Base-by-base conservation (phyloP, 139 green algal genomes). In the Gonium pectorale region DNA sequence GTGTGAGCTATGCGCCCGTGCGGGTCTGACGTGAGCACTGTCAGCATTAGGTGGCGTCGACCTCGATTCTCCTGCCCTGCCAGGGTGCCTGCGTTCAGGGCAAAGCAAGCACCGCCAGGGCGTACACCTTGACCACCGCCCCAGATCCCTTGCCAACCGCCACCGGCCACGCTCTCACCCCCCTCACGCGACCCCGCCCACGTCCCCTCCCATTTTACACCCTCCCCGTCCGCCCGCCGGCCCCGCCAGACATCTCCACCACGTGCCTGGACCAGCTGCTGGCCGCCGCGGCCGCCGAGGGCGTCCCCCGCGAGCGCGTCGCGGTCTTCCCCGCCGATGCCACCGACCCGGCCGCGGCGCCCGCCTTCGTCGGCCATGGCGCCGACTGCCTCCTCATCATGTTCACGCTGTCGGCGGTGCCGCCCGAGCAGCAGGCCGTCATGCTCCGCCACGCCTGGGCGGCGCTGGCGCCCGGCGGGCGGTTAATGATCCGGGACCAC, bases 401-500 rank as follows among this genome's bases (percentile, higher is more conserved):
- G 67, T 97, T 97, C 83, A 96, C 94, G 3, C 90, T 97, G 44
- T 94, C 89, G 0, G 95, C 94, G 5, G 89, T 97, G 46, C 37
- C 62, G 43, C 91, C 91, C 0, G 43, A 54, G 5, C 11, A 80
- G 80, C n/a, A 93, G 89, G 41, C 72, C 24, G 51, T 52, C 22
- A 92, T 93, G 89, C 81, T 92, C 71, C 24, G 8, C 2, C 90
- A 92, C 37, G 85, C 90, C 11, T 86, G 84, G 31, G 83, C 82
- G 0, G 67, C 82, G 35, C 78, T 98, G 52, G 43, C 49, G 27
- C 90, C 90, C 0, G 95, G 93, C 17, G 95, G 95, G 17, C 54
- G 86, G 51, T 79, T 97, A 43, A 80, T 95, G 40, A 87, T 98
- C 26, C 86, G 95, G 0, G 95, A 98, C 77, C 94, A 98, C 82